Percentiles rank a stretch among this genome's conserved stretches.
Conservation (phyloP, 352 stramenopile species). For the Globisporangium orthogonon region DNA sequence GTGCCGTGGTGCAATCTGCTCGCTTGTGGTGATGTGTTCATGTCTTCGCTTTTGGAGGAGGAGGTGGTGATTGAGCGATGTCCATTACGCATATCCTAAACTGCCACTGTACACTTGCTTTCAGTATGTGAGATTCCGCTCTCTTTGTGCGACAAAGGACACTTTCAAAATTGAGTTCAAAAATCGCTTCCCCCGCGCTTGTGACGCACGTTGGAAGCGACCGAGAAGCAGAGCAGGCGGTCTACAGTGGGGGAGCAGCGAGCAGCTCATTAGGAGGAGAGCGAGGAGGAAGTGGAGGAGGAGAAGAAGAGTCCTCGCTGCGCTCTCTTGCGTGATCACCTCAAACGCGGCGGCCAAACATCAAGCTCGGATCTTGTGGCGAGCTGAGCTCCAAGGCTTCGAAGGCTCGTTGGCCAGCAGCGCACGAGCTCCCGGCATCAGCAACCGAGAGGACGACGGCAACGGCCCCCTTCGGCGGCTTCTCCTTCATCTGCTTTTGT, state of each 20-base stretch:
- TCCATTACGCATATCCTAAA: background rate
- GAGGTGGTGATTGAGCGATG: background rate
- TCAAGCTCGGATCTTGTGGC: background rate
- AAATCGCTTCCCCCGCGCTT: background rate
- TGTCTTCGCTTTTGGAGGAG: background rate
- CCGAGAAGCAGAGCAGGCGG: background rate
- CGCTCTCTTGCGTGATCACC: background rate
- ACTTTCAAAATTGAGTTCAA: conserved; percentile 5
- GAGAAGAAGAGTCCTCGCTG: background rate
- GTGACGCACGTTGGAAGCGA: background rate
- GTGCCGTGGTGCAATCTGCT: conserved; percentile 10
- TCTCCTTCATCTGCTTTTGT: no score
- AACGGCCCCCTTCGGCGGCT: no score
- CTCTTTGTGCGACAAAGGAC: background rate
- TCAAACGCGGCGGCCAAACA: background rate
- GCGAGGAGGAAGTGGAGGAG: background rate
- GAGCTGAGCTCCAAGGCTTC: background rate
- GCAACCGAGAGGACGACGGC: no score
- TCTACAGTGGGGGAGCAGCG: background rate
- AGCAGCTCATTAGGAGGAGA: background rate
- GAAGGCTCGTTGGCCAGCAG: background rate
- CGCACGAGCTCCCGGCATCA: no score
- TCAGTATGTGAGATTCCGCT: background rate
- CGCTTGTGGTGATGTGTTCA: background rate
- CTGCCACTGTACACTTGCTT: background rate